Evolutionary conservation across 129 eudicot genomes (phyloP), one percentile per base, ranked within the genome.

Genomic region (Lactuca saligna): DNA sequence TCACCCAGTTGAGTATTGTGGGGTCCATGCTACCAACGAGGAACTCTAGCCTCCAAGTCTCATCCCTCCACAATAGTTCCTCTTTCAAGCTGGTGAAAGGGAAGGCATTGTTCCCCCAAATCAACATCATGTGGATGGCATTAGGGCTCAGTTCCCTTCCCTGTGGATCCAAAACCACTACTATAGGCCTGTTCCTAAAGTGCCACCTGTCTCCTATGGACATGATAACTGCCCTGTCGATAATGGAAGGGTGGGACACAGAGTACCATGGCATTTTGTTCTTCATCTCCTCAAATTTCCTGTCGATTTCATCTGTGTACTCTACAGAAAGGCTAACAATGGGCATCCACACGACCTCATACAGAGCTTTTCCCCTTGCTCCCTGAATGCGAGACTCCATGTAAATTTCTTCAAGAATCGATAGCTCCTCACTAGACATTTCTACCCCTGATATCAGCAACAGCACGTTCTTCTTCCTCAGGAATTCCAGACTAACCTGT

Each of bases 121-220:
- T 83, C 88, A 80, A 78, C 88, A 86, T 82, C 92, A 86, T 86
- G 73, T 86, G 92, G 15, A 86, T 48, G 29, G 88, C 92, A 61
- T 86, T 86, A 5, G 86, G 84, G 75, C 88, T 80, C 71, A 86
- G 58, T 66, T 80, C 86, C 58, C 71, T 75, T 15, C 92, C 92
- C 42, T 81, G 88, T 39, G 84, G 86, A 75, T 83, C 88, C 74
- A 86, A 63, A 65, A 86, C 92, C 8, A 83, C 92, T 2, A 86
- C 75, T 39, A 86, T 81, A 17, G 88, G 92, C 68, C 69, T 86
- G 70, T 66, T 79, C 79, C 79, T 78, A 68, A 83, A 86, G 71
- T 86, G 88, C 92, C 92, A 86, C 63, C 80, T 66, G 56, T 83
- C 86, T 34, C 79, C 79, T 15, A 83, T 63, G 54, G 81, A 86